Evolutionary conservation across 768 basidiomycete species (phyloP).

Genomic region (Glaciozyma antarctica): DNA sequence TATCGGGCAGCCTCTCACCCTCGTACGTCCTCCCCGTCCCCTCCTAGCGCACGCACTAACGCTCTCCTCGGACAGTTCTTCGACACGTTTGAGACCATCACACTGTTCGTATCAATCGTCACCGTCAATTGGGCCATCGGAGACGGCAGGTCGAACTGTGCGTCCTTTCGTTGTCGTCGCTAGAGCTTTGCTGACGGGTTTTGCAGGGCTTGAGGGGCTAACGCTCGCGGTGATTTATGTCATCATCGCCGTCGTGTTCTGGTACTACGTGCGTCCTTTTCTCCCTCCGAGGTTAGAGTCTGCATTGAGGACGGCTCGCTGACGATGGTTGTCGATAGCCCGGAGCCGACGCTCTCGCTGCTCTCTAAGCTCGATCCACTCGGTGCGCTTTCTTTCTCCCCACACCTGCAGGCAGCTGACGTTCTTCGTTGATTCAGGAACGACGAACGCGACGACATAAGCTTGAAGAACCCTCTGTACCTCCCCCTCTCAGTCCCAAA

Average conservation of each 20-base stretch:
- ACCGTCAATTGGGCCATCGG: conserved; percentile 68
- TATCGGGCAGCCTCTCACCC: conserved; percentile 52
- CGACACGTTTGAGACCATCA: conserved; percentile 78
- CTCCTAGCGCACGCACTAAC: too few relatives aligned
- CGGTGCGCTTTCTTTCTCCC: too few relatives aligned
- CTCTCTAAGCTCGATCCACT: too few relatives aligned
- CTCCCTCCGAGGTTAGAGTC: background rate
- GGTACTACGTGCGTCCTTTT: background rate
- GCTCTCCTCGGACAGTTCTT: conserved; percentile 45
- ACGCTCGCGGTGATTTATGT: background rate
- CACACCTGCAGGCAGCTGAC: too few relatives aligned
- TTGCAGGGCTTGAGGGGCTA: background rate
- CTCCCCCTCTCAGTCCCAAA: too few relatives aligned
- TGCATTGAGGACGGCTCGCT: too few relatives aligned
- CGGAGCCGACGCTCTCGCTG: too few relatives aligned
- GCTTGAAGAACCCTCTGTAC: too few relatives aligned
- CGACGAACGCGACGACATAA: too few relatives aligned
- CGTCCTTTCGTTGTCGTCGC: conserved; percentile 39
- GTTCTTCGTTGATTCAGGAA: too few relatives aligned
- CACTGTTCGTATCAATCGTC: conserved; percentile 47
- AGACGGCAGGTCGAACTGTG: conserved; percentile 77
- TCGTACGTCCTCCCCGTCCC: conserved; percentile 1
- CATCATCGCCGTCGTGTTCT: background rate
- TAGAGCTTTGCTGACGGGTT: background rate
- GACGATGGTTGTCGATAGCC: background rate